Base-by-base conservation (phyloP, 108 stramenopile genomes). In the Conticribra guillardii region DNA sequence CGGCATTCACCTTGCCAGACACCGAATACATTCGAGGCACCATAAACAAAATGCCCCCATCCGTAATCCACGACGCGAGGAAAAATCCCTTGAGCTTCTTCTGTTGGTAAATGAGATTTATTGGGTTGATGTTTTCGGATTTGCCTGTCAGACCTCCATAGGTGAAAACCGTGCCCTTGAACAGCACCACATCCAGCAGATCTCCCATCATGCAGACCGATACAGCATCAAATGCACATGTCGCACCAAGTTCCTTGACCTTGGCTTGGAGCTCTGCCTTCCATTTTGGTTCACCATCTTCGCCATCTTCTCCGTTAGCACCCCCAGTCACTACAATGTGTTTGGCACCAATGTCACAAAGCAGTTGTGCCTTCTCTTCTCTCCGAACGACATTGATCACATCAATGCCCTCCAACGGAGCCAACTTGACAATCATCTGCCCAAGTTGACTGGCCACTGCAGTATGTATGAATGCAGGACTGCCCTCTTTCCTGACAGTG, bases 171-270 rank as follows among this genome's bases (percentile, higher is more conserved):
- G 55, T 65, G 19, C 85, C 84, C 52, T 71, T 51, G 1, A n/a
- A 1, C 14, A 85, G 87, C 72, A 88, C 26, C 7, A 27, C 26
- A 23, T 73, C 70, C 68, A 85, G 23, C 8, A 89, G 22, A 70
- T 69, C 60, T 27, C 84, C 82, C 9, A 79, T 60, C 75, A 76
- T 72, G 18, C 46, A 53, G n/a, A 85, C 85, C 15, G 72, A 66
- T 2, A 86, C 75, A 3, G 85, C 83, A 73, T 89, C 87, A 62
- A 89, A 88, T 18, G 87, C 87, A 41, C 69, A 65, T 3, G 81
- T 84, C 7, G 73, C 78, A 2, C 65, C 76, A 19, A 83, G 60
- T 50, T 88, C 82, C 27, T 74, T 55, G n/a, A 88, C 57, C 47
- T 76, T 77, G 63, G 46, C 57, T 33, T 67, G 60, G 2, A 87